A percentile compares a stretch with the other conserved stretches of the same genome.
Conservation (phyloP, 75 land plant species). For the Picea glauca region DNA sequence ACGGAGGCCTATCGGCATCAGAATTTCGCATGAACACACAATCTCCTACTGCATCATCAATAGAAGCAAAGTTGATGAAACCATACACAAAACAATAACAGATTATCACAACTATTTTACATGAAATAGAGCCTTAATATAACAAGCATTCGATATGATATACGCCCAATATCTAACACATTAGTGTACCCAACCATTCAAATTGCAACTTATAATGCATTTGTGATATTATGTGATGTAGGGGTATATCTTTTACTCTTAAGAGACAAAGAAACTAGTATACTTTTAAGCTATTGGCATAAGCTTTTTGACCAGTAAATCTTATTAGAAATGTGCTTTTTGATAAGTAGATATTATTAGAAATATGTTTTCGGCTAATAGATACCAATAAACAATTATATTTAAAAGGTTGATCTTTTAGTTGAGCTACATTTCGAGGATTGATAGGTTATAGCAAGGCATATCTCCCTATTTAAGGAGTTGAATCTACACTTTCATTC, state of each 20-base stretch:
- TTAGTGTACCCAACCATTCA: neutral
- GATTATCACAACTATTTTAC: neutral
- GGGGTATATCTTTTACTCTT: no score
- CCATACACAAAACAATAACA: neutral
- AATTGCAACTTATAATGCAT: neutral
- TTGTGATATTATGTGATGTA: neutral
- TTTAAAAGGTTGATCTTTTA: neutral
- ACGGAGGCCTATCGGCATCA: slow-evolving; percentile 46
- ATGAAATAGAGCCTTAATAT: neutral
- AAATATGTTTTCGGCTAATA: neutral
- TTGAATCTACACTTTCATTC: no score
- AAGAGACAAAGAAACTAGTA: no score
- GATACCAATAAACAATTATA: neutral
- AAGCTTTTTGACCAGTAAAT: no score
- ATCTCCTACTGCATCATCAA: slow-evolving; percentile 38
- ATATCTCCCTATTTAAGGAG: no score
- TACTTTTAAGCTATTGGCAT: no score
- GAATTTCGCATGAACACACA: slow-evolving; percentile 40
- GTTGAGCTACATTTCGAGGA: no score
- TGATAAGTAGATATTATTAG: no score
- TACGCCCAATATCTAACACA: neutral
- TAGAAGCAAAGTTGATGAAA: neutral
- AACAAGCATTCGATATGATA: neutral
- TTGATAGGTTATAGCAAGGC: no score
- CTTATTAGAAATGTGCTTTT: no score